phyloP scores from a whole-genome alignment of 257 asterid species.

The Agastache rugosa region DNA sequence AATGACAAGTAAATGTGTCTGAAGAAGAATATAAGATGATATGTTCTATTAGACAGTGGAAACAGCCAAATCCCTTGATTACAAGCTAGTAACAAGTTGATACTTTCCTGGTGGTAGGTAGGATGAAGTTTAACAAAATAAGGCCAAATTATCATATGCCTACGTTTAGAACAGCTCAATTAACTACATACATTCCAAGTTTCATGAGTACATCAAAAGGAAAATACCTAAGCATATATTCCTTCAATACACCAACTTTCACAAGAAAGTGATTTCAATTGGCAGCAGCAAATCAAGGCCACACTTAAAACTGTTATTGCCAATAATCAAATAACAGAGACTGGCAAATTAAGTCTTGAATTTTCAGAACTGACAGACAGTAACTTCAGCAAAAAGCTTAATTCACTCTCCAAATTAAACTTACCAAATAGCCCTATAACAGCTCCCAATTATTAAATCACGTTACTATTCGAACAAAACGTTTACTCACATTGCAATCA shows the following conservation, averaged over 20 bases:
- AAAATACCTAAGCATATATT: slow-evolving; percentile 15
- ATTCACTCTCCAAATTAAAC: slow-evolving; percentile 18
- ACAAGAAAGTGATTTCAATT: slow-evolving; percentile 1
- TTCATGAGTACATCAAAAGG: neutral
- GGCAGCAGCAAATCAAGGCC: slow-evolving; percentile 7
- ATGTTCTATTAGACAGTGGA: slow-evolving; percentile 22
- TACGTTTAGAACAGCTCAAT: neutral
- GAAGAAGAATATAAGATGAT: slow-evolving; percentile 16
- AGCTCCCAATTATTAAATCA: slow-evolving; percentile 7
- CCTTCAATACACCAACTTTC: neutral
- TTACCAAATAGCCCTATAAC: slow-evolving; percentile 3
- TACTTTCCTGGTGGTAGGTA: neutral
- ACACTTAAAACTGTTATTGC: neutral
- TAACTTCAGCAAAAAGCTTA: slow-evolving; percentile 19
- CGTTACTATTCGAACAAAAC: neutral
- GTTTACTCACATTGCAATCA: slow-evolving; percentile 80
- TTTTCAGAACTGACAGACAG: neutral
- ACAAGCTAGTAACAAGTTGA: slow-evolving; percentile 13
- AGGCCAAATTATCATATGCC: neutral
- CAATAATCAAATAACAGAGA: slow-evolving; percentile 23
- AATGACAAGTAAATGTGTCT: slow-evolving; percentile 14
- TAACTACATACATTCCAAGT: neutral
- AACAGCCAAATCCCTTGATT: neutral
- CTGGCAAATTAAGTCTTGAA: neutral
- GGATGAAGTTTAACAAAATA: neutral